Evolutionary conservation across 208 protist genomes (phyloP), one percentile per base, ranked within the genome.

Genomic region (Trypanosoma caninum): DNA sequence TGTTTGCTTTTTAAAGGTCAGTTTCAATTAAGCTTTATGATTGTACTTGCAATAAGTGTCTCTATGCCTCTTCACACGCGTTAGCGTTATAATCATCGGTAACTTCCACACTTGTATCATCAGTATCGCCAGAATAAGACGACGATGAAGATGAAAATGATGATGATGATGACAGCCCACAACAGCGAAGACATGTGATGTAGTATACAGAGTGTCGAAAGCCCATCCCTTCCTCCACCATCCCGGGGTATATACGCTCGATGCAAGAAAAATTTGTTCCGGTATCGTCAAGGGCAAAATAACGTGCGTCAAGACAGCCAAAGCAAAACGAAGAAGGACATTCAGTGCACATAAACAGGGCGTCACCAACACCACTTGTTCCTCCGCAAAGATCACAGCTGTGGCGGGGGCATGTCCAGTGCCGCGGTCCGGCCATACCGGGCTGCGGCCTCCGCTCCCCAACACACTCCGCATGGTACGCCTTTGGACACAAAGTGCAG

Each of bases 311-410:
- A 0, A 95, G 69, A 59, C 89, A 95, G 68, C 93, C 89, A 63
- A 93, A 91, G 75, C 89, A 95, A 71, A 84, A 90, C 7, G 89
- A 72, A 4, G 76, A 61, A 7, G 86, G 80, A 65, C 89, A 95
- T 50, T 68, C 65, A 20, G 59, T 71, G 59, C 89, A 95, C 84
- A 93, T 80, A 53, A 95, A 95, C 42, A 93, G 75, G 34, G 86
- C 85, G 2, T 86, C 85, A 37, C 93, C 89, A 8, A 72, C 72
- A 0, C 37, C 38, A 44, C 86, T 71, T 48, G 59, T 40, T 65
- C 90, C 91, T 22, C 73, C 80, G 54, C 89, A 95, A 30, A 55
- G 27, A 38, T 16, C 18, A 58, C 89, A 95, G 33, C 35, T 59
- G 53, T 95, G 89, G 2, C 89, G 76, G 10, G 83, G 79, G 53